Evolutionary conservation across 331 rosid genomes (phyloP).

Genomic region (Quercus lobata): DNA sequence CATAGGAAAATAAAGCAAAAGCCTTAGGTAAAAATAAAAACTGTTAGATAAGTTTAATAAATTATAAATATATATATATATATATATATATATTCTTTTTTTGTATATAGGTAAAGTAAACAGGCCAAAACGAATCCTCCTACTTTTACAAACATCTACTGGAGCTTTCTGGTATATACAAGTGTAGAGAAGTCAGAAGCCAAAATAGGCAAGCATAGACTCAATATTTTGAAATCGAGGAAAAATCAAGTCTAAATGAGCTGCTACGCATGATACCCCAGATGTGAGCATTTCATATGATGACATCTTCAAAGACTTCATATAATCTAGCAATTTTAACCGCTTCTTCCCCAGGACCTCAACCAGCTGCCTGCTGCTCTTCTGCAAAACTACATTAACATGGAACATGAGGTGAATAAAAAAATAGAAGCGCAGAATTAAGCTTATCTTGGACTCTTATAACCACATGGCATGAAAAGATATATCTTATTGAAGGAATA

Average conservation of each 20-base stretch:
- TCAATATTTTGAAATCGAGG: no score
- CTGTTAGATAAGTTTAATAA: no score
- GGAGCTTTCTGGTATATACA: neutral
- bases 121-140: no score
- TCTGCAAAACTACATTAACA: constrained; percentile 17
- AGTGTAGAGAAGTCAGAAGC: neutral
- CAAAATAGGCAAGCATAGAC: no score
- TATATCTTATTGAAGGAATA: neutral
- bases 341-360: neutral
- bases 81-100: no score
- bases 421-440: neutral
- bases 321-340: neutral
- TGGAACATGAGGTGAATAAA: neutral
- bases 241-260: neutral
- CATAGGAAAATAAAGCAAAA: no score
- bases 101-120: no score
- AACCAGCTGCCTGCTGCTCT: constrained; percentile 6
- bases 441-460: neutral
- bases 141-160: neutral
- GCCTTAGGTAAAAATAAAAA: no score
- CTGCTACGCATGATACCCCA: neutral
- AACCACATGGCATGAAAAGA: neutral
- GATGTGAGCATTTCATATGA: neutral
- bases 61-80: no score
- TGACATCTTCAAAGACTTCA: neutral